Evolutionary conservation across 2,329 filamentous ascomycete species (phyloP), one percentile per base, ranked within the genome.

Genomic region (Alternaria sp.): DNA sequence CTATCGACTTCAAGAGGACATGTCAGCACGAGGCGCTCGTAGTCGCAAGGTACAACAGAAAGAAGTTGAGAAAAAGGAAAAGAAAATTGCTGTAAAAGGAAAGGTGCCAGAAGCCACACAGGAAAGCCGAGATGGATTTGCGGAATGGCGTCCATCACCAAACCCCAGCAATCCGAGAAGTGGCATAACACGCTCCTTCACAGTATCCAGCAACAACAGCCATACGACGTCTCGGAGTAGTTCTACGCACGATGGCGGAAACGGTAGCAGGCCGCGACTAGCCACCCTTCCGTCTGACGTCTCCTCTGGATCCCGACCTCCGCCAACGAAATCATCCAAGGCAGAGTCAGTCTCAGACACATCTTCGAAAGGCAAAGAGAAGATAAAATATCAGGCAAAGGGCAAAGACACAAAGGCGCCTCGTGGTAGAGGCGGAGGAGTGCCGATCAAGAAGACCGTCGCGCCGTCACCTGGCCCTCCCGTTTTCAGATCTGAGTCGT

Each of bases 21-120:
- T 81, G 80, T 80, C 80, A 28, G 79, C 78, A 59, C 69, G 80
- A 71, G 80, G 80, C 40, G 79, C 79, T 13, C 71, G 77, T 21
- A 77, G 78, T 58, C 76, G 80, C 6, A 81, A 81, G 67, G 77
- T 75, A n/a, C 74, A 79, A 58, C 69, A 74, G 30, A 81, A 81
- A 60, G 73, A 80, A 43, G 79, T 81, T 13, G 70, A 80, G 55
- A 81, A 81, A 67, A 76, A 75, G 52, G 80, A 80, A 60, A 80
- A 79, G 65, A 81, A 79, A 62, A 56, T 66, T 12, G 65, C 72
- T n/a, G 69, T 70, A 13, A 78, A 79, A 51, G 65, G 68, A 6
- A 77, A 76, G 54, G 67, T 65, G n/a, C 62, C 72, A 32, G 73
- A 77, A 26, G 49, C 65, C 8, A 62, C 69, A 28, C 64, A 62